These are phyloP conservation scores for Hypoxylon sp. DNA, from an alignment of 2,329 filamentous ascomycete species.

Conservation along the genomic window DNA sequence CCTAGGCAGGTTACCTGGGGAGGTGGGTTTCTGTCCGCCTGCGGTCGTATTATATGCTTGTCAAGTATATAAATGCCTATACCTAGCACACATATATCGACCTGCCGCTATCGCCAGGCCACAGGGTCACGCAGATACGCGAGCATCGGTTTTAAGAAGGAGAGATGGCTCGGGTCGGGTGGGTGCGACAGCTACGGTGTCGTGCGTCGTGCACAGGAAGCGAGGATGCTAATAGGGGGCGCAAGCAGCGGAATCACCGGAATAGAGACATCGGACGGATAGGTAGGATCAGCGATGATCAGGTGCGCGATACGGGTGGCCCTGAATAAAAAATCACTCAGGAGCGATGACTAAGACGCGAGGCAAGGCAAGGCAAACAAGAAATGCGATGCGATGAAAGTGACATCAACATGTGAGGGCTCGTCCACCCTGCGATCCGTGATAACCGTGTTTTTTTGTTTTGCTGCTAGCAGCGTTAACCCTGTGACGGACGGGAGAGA, in stretches of 20 bases:
- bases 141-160: neutral
- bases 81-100: constrained; percentile 21
- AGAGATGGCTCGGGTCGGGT: constrained; percentile 3
- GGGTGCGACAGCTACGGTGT: constrained; percentile 6
- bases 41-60: constrained; percentile 27
- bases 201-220: constrained; percentile 12
- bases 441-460: constrained; percentile 5
- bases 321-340: constrained; percentile 33
- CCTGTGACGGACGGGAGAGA: constrained; percentile 26
- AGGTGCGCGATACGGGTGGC: constrained; percentile 20
- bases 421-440: constrained; percentile 13
- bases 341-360: constrained; percentile 34
- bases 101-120: constrained; percentile 16
- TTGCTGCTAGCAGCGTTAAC: constrained; percentile 17
- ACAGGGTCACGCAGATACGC: constrained; percentile 14
- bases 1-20: no score
- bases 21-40: no score
- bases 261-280: constrained; percentile 31
- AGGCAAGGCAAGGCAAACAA: no score
- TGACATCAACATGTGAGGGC: constrained; percentile 20
- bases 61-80: constrained; percentile 16
- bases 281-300: constrained; percentile 22
- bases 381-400: constrained; percentile 24
- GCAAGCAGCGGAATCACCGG: constrained; percentile 36
- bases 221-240: constrained; percentile 8